These are phyloP conservation scores for Penicillium sp. DNA, from an alignment of 2,329 filamentous ascomycete species.

Conservation along the genomic window DNA sequence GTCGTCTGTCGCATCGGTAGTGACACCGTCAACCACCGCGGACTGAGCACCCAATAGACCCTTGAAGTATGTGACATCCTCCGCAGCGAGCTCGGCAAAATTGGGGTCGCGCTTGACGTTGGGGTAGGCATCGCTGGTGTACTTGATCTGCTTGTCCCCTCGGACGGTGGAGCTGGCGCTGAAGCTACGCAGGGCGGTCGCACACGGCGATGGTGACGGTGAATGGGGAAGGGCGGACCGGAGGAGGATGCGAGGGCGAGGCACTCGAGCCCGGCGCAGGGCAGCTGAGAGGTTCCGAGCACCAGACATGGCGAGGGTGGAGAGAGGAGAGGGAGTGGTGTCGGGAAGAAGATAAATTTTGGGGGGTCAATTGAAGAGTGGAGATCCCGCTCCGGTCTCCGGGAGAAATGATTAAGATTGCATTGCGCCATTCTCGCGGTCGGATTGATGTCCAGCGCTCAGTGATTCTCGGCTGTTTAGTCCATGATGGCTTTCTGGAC, in stretches of 20 bases:
- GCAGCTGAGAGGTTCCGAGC: constrained; percentile 31
- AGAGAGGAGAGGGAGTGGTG: constrained; percentile 5
- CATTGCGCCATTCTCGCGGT: constrained; percentile 4
- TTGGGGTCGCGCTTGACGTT: constrained; percentile 73
- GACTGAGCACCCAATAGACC: constrained; percentile 73
- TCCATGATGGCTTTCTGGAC: not conserved
- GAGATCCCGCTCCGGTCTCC: constrained; percentile 22
- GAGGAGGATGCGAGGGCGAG: constrained; percentile 26
- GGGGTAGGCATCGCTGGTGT: constrained; percentile 79
- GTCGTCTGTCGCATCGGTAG: constrained; percentile 69
- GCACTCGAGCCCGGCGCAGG: constrained; percentile 34
- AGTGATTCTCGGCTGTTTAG: not conserved
- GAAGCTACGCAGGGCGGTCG: constrained; percentile 30
- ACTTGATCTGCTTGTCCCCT: constrained; percentile 54
- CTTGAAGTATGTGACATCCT: constrained; percentile 82
- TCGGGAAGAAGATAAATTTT: constrained; percentile 19
- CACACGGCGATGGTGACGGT: constrained; percentile 18
- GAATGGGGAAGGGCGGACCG: constrained; percentile 24
- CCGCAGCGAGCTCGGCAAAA: constrained; percentile 66
- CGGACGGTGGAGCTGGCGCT: constrained; percentile 27
- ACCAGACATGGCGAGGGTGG: constrained; percentile 29
- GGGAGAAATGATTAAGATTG: not conserved
- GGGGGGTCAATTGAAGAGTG: constrained; percentile 18
- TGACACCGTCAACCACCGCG: constrained; percentile 81
- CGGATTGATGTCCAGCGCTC: too few species aligned